phyloP scores from a whole-genome alignment of 768 basidiomycete species.

The Hericium alpestre region DNA sequence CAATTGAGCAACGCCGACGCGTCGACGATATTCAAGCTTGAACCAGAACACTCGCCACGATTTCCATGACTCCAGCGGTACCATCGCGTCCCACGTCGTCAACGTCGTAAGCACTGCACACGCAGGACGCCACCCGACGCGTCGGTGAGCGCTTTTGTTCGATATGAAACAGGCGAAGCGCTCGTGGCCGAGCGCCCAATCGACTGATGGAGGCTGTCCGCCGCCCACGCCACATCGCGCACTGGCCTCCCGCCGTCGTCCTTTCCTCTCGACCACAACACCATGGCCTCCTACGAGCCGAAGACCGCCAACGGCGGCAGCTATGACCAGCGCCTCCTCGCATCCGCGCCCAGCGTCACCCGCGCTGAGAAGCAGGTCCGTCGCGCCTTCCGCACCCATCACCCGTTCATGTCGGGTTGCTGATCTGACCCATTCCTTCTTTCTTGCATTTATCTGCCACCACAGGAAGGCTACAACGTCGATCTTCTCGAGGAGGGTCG shows the following conservation, averaged over 20 bases:
- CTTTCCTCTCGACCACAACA: neutral
- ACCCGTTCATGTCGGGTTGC: neutral
- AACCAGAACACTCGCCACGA: too few species aligned
- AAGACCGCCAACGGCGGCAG: neutral
- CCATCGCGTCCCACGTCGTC: too few species aligned
- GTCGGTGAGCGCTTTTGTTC: too few species aligned
- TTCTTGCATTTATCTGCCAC: neutral
- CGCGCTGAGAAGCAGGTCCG: conserved; percentile 23
- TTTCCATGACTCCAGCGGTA: too few species aligned
- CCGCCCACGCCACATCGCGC: neutral
- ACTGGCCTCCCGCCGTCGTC: neutral
- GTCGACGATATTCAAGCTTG: too few species aligned
- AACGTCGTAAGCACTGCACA: too few species aligned
- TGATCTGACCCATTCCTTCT: neutral
- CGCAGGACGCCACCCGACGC: too few species aligned
- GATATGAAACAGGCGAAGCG: too few species aligned
- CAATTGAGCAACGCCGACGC: too few species aligned
- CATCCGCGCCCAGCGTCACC: conserved; percentile 19
- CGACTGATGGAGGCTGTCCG: neutral
- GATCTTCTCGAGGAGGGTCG: conserved; percentile 26
- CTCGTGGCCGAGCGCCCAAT: neutral
- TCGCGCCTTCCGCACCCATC: neutral
- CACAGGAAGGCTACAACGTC: conserved; percentile 45
- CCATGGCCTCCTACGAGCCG: conserved; percentile 6
- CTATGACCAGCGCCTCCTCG: conserved; percentile 22